Base-by-base conservation (phyloP, 768 basidiomycete genomes). In the Boletus insuetus region DNA sequence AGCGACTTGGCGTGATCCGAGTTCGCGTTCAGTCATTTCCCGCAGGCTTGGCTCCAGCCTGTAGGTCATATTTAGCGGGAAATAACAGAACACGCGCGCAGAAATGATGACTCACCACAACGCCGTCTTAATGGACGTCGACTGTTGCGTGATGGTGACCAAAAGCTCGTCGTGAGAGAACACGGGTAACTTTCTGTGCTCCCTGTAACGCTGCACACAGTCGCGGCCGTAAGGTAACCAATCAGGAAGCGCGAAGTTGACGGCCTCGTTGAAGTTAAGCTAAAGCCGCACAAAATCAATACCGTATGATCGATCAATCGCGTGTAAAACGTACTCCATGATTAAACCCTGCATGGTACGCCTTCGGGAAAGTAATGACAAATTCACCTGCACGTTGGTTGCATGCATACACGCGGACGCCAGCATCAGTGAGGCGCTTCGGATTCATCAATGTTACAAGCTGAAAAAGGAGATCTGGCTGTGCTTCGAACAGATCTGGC, bases 251-350 rank as follows among this genome's bases (percentile, higher is more conserved):
- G 97, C 96, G 66, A 98, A 98, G 71, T 99, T 98, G 66, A 98
- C 96, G 4, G 96, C 97, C 75, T 98, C 97, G 70, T 98, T 98
- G 77, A 98, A 95, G 74, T 99, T 99, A 65, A 98, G 76, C 94
- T 97, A 64, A 17, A 37, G 62, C 60, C 55, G 65, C 56, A 65
- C 60, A 58, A 67, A 62, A 58, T 70, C 63, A 65, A 54, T 49
- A 44, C 42, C 54, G 20, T 47, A 49, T 55, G 47, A 68, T 66
- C 58, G 54, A 65, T 62, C 59, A 55, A 51, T 56, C 54, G 58
- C 67, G 50, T 52, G 65, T 62, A 65, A 41, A 53, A 82, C 91
- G 69, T 75, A 95, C 94, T 49, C 95, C 96, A 71, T 98, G 97
- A 69, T 98, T 98, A 78, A 98, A 98, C 3, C 95, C 95, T 49